Conservation (phyloP, 352 stramenopile genomes). For the Phytophthora tubulina region DNA sequence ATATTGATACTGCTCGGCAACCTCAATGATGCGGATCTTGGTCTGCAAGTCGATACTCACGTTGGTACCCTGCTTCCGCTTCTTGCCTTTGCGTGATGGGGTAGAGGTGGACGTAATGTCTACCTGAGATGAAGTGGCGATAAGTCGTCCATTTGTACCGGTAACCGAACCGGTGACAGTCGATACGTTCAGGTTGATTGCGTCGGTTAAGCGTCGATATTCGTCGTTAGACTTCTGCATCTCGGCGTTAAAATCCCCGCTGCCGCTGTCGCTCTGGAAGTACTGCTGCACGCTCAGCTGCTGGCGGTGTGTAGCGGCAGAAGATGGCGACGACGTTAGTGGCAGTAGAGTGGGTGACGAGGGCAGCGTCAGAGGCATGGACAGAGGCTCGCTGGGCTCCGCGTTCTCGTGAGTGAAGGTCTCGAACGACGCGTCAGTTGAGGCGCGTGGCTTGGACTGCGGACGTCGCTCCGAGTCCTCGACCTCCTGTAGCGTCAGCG, state of each 20-base stretch:
- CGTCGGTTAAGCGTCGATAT: conserved; percentile 53
- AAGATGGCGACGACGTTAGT: conserved; percentile 47
- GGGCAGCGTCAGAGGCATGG: conserved; percentile 53
- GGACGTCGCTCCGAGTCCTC: conserved; percentile 34
- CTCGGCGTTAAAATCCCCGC: conserved; percentile 51
- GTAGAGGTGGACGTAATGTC: conserved; percentile 12
- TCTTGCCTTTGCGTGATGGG: conserved; percentile 42
- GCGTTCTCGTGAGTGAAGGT: conserved; percentile 31
- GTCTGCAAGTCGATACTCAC: conserved; percentile 85
- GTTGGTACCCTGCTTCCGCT: conserved; percentile 69
- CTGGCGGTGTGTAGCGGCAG: conserved; percentile 24
- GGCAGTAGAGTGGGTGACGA: conserved; percentile 60
- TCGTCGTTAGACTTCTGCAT: conserved; percentile 62
- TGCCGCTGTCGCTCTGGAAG: conserved; percentile 45
- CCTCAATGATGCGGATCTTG: conserved; percentile 87
- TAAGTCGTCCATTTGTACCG: conserved; percentile 16
- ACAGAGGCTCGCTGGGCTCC: conserved; percentile 23
- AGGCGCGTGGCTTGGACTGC: conserved; percentile 5
- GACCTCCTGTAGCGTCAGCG: conserved; percentile 50
- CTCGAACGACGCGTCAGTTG: conserved; percentile 20
- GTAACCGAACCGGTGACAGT: conserved; percentile 12
- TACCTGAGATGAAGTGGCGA: conserved; percentile 17
- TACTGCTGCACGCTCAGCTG: conserved; percentile 52
- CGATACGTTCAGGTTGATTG: conserved; percentile 39
- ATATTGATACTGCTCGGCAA: conserved; percentile 86